phyloP scores from a whole-genome alignment of 192 early-diverging fungal genomes.

The Linnemannia zychae region DNA sequence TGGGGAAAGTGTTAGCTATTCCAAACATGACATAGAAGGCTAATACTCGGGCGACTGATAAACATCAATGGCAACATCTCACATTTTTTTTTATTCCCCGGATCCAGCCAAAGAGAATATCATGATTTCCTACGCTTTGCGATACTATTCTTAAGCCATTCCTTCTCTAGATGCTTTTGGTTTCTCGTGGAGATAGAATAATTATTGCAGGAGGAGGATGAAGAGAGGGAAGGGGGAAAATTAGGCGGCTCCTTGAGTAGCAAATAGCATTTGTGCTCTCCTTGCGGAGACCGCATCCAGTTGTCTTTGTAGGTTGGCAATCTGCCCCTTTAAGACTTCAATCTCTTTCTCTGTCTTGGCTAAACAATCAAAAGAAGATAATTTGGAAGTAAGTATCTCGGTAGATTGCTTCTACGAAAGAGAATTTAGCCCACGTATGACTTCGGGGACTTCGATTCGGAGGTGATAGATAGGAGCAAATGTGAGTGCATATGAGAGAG shows the following conservation, averaged over 20 bases:
- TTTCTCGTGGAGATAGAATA: too few species aligned
- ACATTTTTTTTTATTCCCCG: not conserved
- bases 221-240: not conserved
- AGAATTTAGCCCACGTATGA: not conserved
- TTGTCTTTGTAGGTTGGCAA: constrained; percentile 26
- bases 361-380: not conserved
- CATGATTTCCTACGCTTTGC: not conserved
- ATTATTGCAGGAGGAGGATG: too few species aligned
- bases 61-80: not conserved
- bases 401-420: not conserved
- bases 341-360: constrained; percentile 26
- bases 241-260: constrained; percentile 3
- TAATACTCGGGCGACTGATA: not conserved
- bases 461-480: not conserved
- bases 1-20: not conserved
- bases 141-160: too few species aligned
- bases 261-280: constrained; percentile 23
- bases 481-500: not conserved
- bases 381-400: not conserved
- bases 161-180: not conserved
- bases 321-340: constrained; percentile 12
- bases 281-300: constrained; percentile 23
- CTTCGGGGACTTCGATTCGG: constrained; percentile 1
- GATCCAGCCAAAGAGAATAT: not conserved
- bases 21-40: not conserved